Evolutionary conservation across 164 flowering plant genomes (phyloP).

Genomic region (Saururus chinensis): DNA sequence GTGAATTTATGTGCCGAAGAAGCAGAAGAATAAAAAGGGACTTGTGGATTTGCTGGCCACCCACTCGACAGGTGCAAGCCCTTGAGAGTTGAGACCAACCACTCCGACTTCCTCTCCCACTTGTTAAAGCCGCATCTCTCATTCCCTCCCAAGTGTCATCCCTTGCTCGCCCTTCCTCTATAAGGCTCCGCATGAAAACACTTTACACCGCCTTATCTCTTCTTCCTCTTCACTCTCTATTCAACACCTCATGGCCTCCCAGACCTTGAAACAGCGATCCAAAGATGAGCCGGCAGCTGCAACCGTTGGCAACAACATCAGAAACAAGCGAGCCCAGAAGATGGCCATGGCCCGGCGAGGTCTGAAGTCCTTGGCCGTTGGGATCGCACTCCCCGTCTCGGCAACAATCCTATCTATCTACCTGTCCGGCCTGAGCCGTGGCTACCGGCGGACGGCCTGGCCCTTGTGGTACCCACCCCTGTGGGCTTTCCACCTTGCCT

Average conservation of each 20-base stretch:
- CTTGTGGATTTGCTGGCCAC: no score
- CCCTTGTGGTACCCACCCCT: constrained; percentile 45
- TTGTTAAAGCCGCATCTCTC: no score
- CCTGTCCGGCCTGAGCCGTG: constrained; percentile 21
- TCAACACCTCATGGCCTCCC: constrained; percentile 2
- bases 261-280: constrained; percentile 25
- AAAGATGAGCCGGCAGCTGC: constrained; percentile 16
- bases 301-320: neutral
- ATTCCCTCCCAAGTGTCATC: no score
- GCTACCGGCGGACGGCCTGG: constrained; percentile 6
- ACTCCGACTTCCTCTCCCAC: neutral
- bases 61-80: no score
- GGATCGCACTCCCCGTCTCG: constrained; percentile 33
- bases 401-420: constrained; percentile 29
- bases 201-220: neutral
- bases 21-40: no score
- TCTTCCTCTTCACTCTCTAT: neutral
- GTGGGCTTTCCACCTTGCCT: constrained; percentile 40
- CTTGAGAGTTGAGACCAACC: no score
- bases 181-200: neutral
- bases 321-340: constrained; percentile 17
- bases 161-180: no score
- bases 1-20: no score
- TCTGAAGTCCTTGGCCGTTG: constrained; percentile 44
- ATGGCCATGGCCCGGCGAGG: constrained; percentile 65